phyloP scores from a whole-genome alignment of 2,329 filamentous ascomycete species.

The Emmonsiellopsis sp. region DNA sequence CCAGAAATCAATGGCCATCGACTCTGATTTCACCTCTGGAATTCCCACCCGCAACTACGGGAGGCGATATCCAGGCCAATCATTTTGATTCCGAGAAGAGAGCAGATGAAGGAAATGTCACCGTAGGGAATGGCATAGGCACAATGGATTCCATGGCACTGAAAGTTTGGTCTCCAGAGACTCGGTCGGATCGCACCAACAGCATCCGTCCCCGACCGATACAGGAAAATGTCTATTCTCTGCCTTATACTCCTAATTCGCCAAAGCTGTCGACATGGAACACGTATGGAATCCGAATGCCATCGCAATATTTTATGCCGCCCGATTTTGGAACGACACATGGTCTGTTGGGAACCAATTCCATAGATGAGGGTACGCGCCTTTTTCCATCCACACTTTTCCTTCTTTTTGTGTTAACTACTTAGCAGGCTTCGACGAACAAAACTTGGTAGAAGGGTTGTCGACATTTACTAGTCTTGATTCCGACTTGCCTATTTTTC shows the following conservation, averaged over 20 bases:
- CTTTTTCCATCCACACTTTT: neutral
- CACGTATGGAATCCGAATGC: conserved; percentile 4
- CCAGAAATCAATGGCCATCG: conserved; percentile 1
- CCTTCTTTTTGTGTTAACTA: neutral
- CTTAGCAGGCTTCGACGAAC: neutral
- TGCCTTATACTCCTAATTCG: neutral
- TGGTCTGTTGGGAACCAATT: neutral
- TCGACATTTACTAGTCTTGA: neutral
- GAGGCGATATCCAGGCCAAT: neutral
- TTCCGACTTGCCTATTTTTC: neutral
- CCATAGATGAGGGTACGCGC: conserved; percentile 4
- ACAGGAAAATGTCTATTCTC: conserved; percentile 1
- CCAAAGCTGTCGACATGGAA: conserved; percentile 6
- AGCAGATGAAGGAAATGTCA: neutral
- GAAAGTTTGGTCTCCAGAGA: neutral
- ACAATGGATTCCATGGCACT: neutral
- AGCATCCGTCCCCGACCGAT: neutral
- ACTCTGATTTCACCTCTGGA: neutral
- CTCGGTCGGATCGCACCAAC: neutral
- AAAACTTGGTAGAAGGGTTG: neutral
- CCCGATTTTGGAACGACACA: conserved; percentile 5
- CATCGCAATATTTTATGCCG: conserved; percentile 4
- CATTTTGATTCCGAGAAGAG: neutral
- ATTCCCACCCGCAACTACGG: neutral
- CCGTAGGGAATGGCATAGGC: neutral